These are phyloP conservation scores for Cercophora scortea DNA, from an alignment of 495 filamentous ascomycete genomes.

Conservation along the genomic window DNA sequence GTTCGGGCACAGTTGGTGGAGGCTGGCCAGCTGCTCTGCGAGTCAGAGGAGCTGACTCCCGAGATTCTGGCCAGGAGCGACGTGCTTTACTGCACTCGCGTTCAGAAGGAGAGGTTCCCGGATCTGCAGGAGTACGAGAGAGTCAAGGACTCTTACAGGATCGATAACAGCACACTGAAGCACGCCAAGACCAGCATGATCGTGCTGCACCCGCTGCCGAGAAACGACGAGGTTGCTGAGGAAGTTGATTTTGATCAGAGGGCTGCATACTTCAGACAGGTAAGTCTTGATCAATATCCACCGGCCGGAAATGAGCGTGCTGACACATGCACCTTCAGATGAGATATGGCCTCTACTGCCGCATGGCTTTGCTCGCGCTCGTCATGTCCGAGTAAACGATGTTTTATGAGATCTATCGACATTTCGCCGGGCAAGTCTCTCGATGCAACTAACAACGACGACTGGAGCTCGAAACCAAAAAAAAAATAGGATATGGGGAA, in stretches of 20 bases:
- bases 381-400: slow-evolving; percentile 54
- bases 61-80: slow-evolving; percentile 79
- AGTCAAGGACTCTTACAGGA: slow-evolving; percentile 77
- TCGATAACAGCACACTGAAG: slow-evolving; percentile 86
- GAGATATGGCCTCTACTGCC: slow-evolving; percentile 94
- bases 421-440: too few relatives aligned
- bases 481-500: neutral
- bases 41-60: slow-evolving; percentile 69
- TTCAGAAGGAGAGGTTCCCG: slow-evolving; percentile 91
- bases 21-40: slow-evolving; percentile 65
- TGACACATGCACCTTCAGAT: slow-evolving; percentile 54
- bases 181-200: slow-evolving; percentile 85
- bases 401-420: neutral
- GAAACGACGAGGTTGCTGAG: slow-evolving; percentile 85
- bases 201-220: slow-evolving; percentile 90
- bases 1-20: slow-evolving; percentile 62
- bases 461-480: too few relatives aligned
- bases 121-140: slow-evolving; percentile 71
- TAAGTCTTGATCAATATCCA: slow-evolving; percentile 39
- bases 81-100: slow-evolving; percentile 90
- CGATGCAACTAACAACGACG: too few relatives aligned
- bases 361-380: slow-evolving; percentile 92
- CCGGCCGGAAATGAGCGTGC: slow-evolving; percentile 15
- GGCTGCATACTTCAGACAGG: slow-evolving; percentile 98
- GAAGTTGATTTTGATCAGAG: slow-evolving; percentile 97